Evolutionary conservation across 805 yeast genomes (phyloP), one percentile per base, ranked within the genome.

Genomic region (Metschnikowia peoriensis): DNA sequence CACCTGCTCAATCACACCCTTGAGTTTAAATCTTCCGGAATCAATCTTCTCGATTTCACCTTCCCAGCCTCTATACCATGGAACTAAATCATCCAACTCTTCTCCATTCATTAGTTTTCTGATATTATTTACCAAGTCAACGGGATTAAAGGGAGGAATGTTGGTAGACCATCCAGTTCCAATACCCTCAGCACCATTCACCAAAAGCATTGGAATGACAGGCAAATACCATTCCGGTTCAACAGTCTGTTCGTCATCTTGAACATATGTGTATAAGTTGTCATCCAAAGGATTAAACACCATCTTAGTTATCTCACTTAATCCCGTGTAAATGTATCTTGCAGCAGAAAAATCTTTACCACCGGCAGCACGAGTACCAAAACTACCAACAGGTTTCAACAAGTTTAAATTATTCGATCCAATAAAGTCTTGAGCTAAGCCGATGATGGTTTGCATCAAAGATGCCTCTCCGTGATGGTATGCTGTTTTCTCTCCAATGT

Each of bases 261-360:
- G 91, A 52, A 90, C 75, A 67, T 93, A 93, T 0, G 77, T 80
- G 60, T 86, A 82, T 45, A 94, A 71, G 1, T 92, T 86, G 61
- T 85, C 87, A 69, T 94, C 99, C 44, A 84, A 77, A 0, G 88
- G 83, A 59, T 88, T 85, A 70, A 93, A 91, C 7, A 93, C 80
- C 50, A 76, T 82, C 52, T 88, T 77, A 0, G 98, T 88, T 46
- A 94, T 77, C 35, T 85, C 83, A 50, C 82, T 83, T 58, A 94
- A 73, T 63, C 89, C 91, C 0, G 99, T 94, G 69, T 81, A 89
- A 67, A 94, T 92, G 76, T 94, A 94, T 81, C 99, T 92, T 44
- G 97, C 86, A 28, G 98, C 97, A n/a, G 98, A 88, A 14, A 92
- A 94, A 76, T 94, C 99, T 68, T 94, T 94, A 75, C 99, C 99